A percentile compares a stretch with the other conserved stretches of the same genome.
These are phyloP conservation scores for Lenwebbia sp. DNA, from an alignment of 345 rosid genomes.

Conservation along the genomic window DNA sequence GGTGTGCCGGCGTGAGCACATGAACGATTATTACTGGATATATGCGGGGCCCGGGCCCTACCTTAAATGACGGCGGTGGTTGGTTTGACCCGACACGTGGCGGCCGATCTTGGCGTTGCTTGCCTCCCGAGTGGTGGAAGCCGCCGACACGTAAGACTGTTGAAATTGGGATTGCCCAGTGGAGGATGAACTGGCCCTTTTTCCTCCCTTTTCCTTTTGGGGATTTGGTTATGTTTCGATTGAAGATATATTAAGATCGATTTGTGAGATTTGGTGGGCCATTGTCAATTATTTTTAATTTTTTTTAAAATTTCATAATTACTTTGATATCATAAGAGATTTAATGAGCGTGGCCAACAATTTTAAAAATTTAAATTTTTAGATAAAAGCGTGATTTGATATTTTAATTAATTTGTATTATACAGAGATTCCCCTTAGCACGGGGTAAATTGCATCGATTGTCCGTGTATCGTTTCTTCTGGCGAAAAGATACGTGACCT, in stretches of 20 bases:
- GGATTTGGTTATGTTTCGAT: not conserved
- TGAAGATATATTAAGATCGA: not conserved
- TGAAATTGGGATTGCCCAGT: not conserved
- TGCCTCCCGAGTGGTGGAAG: not conserved
- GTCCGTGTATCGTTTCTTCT: accelerated
- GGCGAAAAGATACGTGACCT: not conserved
- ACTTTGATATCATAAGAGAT: too few species aligned
- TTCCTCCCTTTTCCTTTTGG: accelerated
- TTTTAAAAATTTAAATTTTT: too few species aligned
- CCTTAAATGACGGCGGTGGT: conserved; percentile 19
- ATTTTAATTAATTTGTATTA: too few species aligned
- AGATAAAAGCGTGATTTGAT: too few species aligned
- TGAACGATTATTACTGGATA: not conserved
- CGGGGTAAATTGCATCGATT: not conserved
- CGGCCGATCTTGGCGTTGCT: conserved; percentile 3
- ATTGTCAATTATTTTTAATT: too few species aligned
- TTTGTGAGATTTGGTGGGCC: too few species aligned
- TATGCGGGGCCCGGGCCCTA: not conserved
- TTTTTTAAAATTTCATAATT: too few species aligned
- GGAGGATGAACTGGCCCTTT: not conserved
- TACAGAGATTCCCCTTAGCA: too few species aligned
- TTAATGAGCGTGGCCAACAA: too few species aligned
- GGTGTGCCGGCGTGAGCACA: conserved; percentile 7
- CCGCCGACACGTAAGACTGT: conserved; percentile 14
- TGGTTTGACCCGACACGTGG: conserved; percentile 14